phyloP scores from a whole-genome alignment of 2,329 filamentous ascomycete species.

The Cryphonectria parasitica region DNA sequence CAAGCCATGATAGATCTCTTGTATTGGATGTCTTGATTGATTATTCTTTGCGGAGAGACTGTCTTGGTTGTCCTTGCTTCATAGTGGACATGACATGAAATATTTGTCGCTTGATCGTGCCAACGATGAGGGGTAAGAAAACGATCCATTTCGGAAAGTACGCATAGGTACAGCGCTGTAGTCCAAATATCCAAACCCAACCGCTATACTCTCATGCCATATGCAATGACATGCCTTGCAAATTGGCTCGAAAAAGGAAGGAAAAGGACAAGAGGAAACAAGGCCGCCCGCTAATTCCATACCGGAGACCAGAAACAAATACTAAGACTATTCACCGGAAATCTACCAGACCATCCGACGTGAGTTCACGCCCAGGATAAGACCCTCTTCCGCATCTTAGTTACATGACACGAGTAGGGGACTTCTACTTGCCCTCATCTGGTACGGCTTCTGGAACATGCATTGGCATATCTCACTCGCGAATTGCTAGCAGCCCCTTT shows the following conservation, averaged over 20 bases:
- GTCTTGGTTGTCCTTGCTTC: background rate
- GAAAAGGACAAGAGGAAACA: too few species aligned
- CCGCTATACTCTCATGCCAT: background rate
- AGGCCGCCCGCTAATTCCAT: background rate
- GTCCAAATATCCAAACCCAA: background rate
- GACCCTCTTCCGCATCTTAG: too few species aligned
- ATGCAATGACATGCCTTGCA: background rate
- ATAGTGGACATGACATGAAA: background rate
- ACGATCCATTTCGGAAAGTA: background rate
- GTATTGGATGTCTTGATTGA: background rate
- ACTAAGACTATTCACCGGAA: too few species aligned
- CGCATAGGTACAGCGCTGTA: background rate
- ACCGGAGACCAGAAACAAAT: background rate
- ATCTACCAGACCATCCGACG: too few species aligned
- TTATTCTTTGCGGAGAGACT: background rate
- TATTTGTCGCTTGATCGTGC: background rate
- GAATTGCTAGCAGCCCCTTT: background rate
- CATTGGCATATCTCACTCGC: background rate
- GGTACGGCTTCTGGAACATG: too few species aligned
- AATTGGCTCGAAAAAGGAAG: background rate
- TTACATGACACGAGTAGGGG: background rate
- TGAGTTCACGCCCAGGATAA: too few species aligned
- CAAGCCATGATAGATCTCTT: conserved; percentile 24
- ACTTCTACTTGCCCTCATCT: background rate
- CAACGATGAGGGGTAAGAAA: background rate